phyloP scores from a whole-genome alignment of 2,329 filamentous ascomycete genomes.

The Leptodontidium sp. region DNA sequence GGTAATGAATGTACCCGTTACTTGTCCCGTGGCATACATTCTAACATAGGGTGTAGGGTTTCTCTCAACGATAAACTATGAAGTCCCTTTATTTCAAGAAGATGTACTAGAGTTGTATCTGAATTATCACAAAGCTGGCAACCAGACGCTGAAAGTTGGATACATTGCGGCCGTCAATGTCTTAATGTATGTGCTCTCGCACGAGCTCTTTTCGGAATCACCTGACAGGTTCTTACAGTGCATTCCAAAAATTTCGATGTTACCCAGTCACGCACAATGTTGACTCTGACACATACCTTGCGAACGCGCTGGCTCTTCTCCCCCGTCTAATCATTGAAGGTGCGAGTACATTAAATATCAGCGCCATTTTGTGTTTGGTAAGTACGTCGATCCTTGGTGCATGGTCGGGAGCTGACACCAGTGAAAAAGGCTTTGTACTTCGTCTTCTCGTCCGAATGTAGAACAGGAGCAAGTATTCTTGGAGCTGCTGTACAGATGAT shows the following conservation, averaged over 20 bases:
- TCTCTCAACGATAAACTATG: not conserved
- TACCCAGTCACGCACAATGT: not conserved
- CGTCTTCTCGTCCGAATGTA: not conserved
- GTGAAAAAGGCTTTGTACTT: slow-evolving; percentile 2
- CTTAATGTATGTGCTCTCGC: not conserved
- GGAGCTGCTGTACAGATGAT: slow-evolving; percentile 14
- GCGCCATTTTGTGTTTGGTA: slow-evolving; percentile 7
- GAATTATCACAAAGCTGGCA: not conserved
- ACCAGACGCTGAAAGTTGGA: not conserved
- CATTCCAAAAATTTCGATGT: slow-evolving; percentile 11
- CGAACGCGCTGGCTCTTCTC: slow-evolving; percentile 6
- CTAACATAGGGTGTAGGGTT: not conserved
- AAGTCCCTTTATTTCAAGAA: slow-evolving; percentile 9
- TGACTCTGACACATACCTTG: slow-evolving; percentile 5
- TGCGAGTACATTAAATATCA: not conserved
- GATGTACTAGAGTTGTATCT: not conserved
- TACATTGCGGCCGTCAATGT: slow-evolving; percentile 19
- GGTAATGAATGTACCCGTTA: not conserved
- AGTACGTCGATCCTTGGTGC: not conserved
- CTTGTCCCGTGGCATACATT: not conserved
- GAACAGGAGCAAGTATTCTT: slow-evolving; percentile 13
- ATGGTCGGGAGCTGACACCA: not conserved
- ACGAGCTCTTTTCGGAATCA: too few species aligned
- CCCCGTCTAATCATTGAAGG: slow-evolving; percentile 13
- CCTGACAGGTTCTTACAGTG: slow-evolving; percentile 5